Base-by-base conservation (phyloP, 1,139 yeast genomes). In the Meyerozyma elateridarum region DNA sequence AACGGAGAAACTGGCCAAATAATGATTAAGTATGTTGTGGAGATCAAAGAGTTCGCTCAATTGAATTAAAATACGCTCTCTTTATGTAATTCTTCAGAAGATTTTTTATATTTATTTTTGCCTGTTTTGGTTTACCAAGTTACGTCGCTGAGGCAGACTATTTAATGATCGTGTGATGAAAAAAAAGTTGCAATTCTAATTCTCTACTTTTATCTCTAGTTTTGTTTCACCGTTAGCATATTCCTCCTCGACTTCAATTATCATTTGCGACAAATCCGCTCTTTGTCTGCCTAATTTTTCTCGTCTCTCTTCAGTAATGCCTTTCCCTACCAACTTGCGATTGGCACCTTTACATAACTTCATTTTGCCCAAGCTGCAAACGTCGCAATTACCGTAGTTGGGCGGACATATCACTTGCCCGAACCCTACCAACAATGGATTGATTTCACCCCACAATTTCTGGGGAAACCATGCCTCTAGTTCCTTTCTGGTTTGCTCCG, bases 321-420 rank as follows among this genome's bases (percentile, higher is more conserved):
- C 59, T 19, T 52, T 49, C 22, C 54, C 58, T 24, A 69, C 33
- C 20, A 76, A 42, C 26, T 65, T 64, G 31, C 63, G 59, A 45
- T 76, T 74, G 6, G 64, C 73, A 14, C 69, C 64, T 20, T 69
- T 63, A 42, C 94, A 83, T 3, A 79, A 48, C 1, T 67, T 70
- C 4, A 64, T 56, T 20, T 49, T 49, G 1, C 77, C 75, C 34
- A 85, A 54, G 2, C 73, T 52, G 46, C 96, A 89, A n/a, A 79
- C 47, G 45, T 79, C 89, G 54, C 96, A 89, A 40, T 81, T 71
- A 27, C 76, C 61, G 3, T 79, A 77, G 31, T 81, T 67, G 0
- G 96, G 85, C 2, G 79, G 73, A 52, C 97, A 89, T 2, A 89
- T 70, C 1, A 79, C 79, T 54, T 89, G 98, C 7, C 97, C 97